phyloP scores from a whole-genome alignment of 2,329 filamentous ascomycete genomes.

The Aureobasidium sp. region DNA sequence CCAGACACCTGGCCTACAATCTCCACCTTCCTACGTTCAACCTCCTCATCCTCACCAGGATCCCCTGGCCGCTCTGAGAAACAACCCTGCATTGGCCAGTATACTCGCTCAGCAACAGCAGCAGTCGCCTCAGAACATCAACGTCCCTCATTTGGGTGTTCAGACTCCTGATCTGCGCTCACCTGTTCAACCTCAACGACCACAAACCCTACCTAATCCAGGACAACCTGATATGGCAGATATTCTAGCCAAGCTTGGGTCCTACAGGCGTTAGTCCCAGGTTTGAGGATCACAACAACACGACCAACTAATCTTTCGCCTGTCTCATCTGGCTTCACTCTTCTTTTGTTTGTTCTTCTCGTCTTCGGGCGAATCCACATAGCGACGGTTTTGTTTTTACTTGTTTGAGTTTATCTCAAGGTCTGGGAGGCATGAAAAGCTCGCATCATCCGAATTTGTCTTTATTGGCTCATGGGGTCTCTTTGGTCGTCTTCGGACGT shows the following conservation, averaged over 20 bases:
- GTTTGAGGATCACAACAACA: neutral
- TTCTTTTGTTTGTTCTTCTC: neutral
- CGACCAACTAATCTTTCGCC: neutral
- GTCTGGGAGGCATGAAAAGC: neutral
- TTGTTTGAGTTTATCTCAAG: neutral
- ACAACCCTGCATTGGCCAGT: constrained; percentile 26
- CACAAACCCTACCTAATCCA: constrained; percentile 21
- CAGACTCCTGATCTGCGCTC: constrained; percentile 23
- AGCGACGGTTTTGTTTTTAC: neutral
- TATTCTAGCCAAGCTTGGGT: constrained; percentile 66
- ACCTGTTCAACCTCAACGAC: constrained; percentile 26
- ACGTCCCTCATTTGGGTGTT: neutral
- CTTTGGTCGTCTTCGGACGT: neutral
- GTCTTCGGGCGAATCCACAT: neutral
- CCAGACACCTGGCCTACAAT: neutral
- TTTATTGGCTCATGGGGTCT: neutral
- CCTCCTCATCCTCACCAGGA: constrained; percentile 27
- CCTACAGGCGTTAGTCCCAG: constrained; percentile 45
- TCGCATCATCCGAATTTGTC: neutral
- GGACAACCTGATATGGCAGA: constrained; percentile 54
- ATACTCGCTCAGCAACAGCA: constrained; percentile 17
- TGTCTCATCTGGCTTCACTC: neutral
- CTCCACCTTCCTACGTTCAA: constrained; percentile 14
- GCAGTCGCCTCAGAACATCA: constrained; percentile 15
- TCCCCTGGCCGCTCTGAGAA: constrained; percentile 25